A percentile compares a stretch with the other conserved stretches of the same genome.
Conservation (phyloP, 2,329 filamentous ascomycete genomes). For the Alternaria triticina region DNA sequence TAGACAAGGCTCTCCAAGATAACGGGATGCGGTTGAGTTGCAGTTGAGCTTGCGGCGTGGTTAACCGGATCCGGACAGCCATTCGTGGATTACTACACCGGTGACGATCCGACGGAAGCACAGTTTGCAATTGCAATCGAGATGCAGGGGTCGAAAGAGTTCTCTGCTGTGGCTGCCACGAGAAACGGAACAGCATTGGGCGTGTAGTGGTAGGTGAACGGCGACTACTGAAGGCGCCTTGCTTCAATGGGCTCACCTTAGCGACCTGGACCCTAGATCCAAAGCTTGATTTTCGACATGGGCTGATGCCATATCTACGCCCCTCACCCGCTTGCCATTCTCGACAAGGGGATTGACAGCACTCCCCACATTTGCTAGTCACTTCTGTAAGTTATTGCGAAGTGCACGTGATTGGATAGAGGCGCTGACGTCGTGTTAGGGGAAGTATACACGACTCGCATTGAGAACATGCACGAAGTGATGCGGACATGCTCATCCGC, state of each 20-base stretch:
- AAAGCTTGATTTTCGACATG: slow-evolving; percentile 15
- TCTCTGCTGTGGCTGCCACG: slow-evolving; percentile 28
- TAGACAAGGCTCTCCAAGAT: not conserved
- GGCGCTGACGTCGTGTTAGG: not conserved
- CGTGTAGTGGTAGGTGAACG: slow-evolving; percentile 19
- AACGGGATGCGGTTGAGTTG: not conserved
- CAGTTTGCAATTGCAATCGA: not conserved
- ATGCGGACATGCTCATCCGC: not conserved
- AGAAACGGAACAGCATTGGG: slow-evolving; percentile 22
- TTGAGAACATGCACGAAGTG: not conserved
- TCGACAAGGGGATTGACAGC: slow-evolving; percentile 10
- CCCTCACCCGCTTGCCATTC: slow-evolving; percentile 17
- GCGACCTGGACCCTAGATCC: slow-evolving; percentile 25
- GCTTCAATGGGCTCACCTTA: slow-evolving; percentile 18
- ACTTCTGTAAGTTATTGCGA: slow-evolving; percentile 30
- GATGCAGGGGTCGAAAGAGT: slow-evolving; percentile 5
- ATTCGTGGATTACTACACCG: not conserved
- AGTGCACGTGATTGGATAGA: slow-evolving; percentile 25
- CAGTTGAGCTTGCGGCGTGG: not conserved
- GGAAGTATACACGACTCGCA: not conserved
- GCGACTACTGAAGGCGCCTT: slow-evolving; percentile 20
- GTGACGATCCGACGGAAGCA: not conserved
- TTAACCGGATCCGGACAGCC: not conserved
- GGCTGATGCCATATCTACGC: slow-evolving; percentile 20
- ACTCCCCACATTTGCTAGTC: slow-evolving; percentile 18